Evolutionary conservation across 257 asterid genomes (phyloP).

Genomic region (Gentiana straminea): DNA sequence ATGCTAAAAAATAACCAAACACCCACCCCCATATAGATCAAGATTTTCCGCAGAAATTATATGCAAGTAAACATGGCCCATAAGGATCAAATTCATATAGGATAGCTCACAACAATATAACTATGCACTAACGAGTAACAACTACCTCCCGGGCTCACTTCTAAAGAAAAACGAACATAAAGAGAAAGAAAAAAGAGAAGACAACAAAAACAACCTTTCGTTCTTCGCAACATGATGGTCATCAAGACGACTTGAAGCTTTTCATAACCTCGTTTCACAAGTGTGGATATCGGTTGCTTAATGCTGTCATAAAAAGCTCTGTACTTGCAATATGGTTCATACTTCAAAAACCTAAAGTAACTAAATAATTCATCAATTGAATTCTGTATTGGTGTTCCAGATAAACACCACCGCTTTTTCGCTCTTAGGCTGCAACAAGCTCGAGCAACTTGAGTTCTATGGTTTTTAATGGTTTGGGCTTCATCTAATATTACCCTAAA

Average conservation of each 20-base stretch:
- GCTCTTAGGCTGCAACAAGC: constrained; percentile 99
- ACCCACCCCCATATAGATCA: too few species aligned
- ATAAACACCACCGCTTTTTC: constrained; percentile 94
- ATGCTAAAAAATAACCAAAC: too few species aligned
- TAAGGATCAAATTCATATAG: too few species aligned
- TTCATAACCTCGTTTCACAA: constrained; percentile 58
- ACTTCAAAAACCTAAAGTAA: constrained; percentile 91
- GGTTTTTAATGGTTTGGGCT: constrained; percentile 93
- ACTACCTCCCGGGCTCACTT: too few species aligned
- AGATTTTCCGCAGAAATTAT: too few species aligned
- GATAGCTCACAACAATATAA: too few species aligned
- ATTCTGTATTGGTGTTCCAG: constrained; percentile 98
- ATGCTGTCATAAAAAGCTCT: constrained; percentile 53
- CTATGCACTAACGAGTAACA: too few species aligned
- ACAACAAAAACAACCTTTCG: constrained; percentile 51
- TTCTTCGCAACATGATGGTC: constrained; percentile 93
- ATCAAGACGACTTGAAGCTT: constrained; percentile 79
- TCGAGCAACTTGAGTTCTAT: constrained; percentile 94
- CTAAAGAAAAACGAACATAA: too few species aligned
- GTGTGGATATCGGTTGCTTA: constrained; percentile 58
- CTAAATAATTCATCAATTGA: constrained; percentile 89
- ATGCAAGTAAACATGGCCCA: too few species aligned
- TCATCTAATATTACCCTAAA: constrained; percentile 92
- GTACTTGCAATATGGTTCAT: constrained; percentile 74
- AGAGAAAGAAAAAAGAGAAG: too few species aligned